These are phyloP conservation scores for Penicillium sp. DNA, from an alignment of 2,329 filamentous ascomycete species.

Conservation along the genomic window DNA sequence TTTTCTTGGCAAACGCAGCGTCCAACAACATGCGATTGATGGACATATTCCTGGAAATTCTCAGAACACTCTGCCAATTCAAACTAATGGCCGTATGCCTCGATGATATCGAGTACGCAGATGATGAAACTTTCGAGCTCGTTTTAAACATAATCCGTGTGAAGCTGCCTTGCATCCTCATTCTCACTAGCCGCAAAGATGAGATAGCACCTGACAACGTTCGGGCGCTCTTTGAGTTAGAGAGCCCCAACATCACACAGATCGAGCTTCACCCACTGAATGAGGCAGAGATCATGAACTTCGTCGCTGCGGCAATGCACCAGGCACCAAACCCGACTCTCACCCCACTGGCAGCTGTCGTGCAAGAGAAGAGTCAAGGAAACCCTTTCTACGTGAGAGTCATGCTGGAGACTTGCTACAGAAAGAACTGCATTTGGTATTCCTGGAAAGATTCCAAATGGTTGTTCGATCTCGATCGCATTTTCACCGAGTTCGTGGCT, in stretches of 20 bases:
- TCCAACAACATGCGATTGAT: constrained; percentile 63
- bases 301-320: constrained; percentile 75
- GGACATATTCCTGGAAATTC: constrained; percentile 80
- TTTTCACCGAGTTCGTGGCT: constrained; percentile 78
- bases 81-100: constrained; percentile 85
- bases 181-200: constrained; percentile 68
- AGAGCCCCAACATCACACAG: constrained; percentile 57
- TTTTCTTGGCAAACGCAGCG: constrained; percentile 36
- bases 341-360: constrained; percentile 70
- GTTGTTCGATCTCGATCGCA: constrained; percentile 76
- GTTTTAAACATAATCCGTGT: constrained; percentile 73
- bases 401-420: constrained; percentile 80
- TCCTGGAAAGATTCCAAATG: constrained; percentile 77
- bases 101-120: constrained; percentile 86
- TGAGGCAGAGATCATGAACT: constrained; percentile 74
- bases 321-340: constrained; percentile 63
- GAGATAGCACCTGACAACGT: constrained; percentile 50
- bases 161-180: constrained; percentile 73
- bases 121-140: constrained; percentile 78
- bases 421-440: constrained; percentile 84
- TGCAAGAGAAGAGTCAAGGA: constrained; percentile 81
- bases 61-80: constrained; percentile 72
- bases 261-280: constrained; percentile 67
- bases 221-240: constrained; percentile 37
- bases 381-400: constrained; percentile 90